Evolutionary conservation across 140 eudicot species (phyloP).

Genomic region (Senecio squalidus): DNA sequence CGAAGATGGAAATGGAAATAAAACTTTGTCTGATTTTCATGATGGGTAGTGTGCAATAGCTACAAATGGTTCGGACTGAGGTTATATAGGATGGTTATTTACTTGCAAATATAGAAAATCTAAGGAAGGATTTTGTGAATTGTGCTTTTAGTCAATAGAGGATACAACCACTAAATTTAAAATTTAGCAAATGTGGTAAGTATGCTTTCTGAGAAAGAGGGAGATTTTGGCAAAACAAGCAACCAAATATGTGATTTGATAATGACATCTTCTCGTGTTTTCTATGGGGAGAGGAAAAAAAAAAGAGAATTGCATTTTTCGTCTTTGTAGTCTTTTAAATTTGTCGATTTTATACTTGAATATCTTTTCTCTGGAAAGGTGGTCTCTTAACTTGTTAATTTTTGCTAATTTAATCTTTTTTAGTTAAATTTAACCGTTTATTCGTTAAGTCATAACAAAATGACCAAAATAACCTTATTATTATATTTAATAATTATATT

Average conservation of each 20-base stretch:
- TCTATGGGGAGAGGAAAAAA: too few species aligned
- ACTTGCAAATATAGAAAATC: not conserved
- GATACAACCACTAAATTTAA: conserved; percentile 53
- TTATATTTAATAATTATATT: too few species aligned
- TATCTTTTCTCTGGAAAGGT: too few species aligned
- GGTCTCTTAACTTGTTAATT: too few species aligned
- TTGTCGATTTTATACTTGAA: too few species aligned
- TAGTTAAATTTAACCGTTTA: too few species aligned
- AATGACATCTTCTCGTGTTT: not conserved
- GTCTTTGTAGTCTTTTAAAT: too few species aligned
- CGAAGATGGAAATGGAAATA: conserved; percentile 10
- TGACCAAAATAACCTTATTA: too few species aligned
- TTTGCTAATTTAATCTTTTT: too few species aligned
- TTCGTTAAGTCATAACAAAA: too few species aligned
- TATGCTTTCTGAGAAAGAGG: not conserved
- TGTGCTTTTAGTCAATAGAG: conserved; percentile 50
- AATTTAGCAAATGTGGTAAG: conserved; percentile 23
- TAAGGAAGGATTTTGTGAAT: conserved; percentile 3
- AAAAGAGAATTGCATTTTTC: too few species aligned
- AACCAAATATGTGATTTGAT: not conserved
- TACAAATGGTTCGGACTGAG: conserved; percentile 29
- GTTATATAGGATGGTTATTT: conserved; percentile 5
- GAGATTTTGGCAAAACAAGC: not conserved
- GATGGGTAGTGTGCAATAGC: not conserved
- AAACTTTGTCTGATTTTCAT: conserved; percentile 13